A percentile compares a stretch with the other conserved stretches of the same genome.
These are phyloP conservation scores for Fusarium decemcellulare DNA, from an alignment of 2,329 filamentous ascomycete species.

Conservation along the genomic window DNA sequence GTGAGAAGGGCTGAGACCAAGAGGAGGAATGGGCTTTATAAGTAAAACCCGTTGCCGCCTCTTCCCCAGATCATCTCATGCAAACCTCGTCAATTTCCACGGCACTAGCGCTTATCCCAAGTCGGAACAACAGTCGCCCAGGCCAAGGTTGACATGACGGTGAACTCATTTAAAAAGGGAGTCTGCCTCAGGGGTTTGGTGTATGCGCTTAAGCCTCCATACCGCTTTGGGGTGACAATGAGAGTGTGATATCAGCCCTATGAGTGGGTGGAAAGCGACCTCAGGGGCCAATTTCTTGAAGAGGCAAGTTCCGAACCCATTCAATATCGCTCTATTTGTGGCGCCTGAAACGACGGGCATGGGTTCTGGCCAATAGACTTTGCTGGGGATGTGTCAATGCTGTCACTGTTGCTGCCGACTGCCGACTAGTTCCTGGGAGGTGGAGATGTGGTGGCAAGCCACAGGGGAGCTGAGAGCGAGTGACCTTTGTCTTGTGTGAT, in stretches of 20 bases:
- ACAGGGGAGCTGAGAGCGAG: constrained; percentile 1
- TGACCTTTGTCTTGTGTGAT: background rate
- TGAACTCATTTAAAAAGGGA: background rate
- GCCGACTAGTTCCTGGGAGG: no score
- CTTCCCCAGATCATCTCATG: constrained; percentile 5
- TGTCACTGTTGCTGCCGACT: constrained; percentile 9
- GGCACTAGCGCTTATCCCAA: constrained; percentile 30
- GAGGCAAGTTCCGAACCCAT: background rate
- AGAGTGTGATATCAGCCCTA: constrained; percentile 21
- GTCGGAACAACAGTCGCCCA: constrained; percentile 11
- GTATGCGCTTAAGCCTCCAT: background rate
- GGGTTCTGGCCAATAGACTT: background rate
- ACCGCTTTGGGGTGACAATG: background rate
- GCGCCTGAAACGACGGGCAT: constrained; percentile 8
- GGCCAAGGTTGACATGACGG: constrained; percentile 9
- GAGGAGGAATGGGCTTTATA: constrained; percentile 4
- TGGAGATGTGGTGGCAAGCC: constrained; percentile 1
- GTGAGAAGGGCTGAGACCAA: background rate
- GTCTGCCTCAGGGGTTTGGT: constrained; percentile 4
- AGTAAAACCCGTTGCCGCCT: background rate
- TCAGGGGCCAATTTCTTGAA: background rate
- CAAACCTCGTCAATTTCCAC: constrained; percentile 29
- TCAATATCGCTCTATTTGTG: no score
- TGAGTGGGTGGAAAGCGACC: background rate
- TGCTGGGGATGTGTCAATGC: background rate